phyloP scores from a whole-genome alignment of 169 alveolate genomes.

The Cryptosporidium meleagridis region DNA sequence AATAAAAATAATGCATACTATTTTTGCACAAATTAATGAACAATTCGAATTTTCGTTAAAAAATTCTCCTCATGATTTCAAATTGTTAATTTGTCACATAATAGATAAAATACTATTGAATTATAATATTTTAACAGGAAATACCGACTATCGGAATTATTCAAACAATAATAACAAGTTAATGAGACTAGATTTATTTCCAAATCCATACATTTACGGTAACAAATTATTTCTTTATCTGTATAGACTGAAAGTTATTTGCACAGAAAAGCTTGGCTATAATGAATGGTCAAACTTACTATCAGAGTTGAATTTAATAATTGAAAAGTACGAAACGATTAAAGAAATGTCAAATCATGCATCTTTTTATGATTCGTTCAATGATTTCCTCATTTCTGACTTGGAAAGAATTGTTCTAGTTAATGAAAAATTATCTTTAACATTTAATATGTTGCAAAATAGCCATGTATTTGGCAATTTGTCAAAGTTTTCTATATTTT shows the following conservation, averaged over 20 bases:
- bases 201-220: conserved; percentile 24
- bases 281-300: conserved; percentile 26
- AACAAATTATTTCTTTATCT: conserved; percentile 18
- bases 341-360: background rate
- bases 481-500: background rate
- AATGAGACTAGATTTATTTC: conserved; percentile 37
- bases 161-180: background rate
- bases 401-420: background rate
- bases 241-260: conserved; percentile 15
- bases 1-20: background rate
- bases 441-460: conserved; percentile 20
- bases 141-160: background rate
- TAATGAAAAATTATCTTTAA: background rate
- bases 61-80: conserved; percentile 44
- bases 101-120: conserved; percentile 10
- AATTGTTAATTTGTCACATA: background rate
- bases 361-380: background rate
- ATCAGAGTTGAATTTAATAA: conserved; percentile 8
- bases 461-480: background rate
- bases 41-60: background rate
- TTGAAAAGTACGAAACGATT: background rate
- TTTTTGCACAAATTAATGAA: background rate
- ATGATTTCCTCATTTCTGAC: background rate
- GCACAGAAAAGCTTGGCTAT: background rate
- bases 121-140: background rate